Base-by-base conservation (phyloP, 1,284 basidiomycete species). In the Exsudoporus floridanus region DNA sequence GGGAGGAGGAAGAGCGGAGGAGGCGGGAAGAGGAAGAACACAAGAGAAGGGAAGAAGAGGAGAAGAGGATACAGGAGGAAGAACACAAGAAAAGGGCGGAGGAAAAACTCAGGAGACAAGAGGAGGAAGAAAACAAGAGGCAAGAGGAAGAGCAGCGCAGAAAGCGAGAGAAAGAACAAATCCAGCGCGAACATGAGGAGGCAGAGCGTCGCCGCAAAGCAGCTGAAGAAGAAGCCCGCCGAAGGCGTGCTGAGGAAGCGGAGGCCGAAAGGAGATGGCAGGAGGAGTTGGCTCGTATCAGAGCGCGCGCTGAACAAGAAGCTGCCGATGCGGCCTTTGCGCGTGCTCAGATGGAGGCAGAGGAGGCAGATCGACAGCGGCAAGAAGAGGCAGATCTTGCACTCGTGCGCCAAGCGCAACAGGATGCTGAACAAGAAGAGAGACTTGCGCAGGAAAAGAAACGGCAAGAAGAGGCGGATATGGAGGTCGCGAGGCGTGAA, bases 271-370 rank as follows among this genome's bases (percentile, higher is more conserved):
- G 54, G 37, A 58, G 36, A 49, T 69, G 70, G 70, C 59, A 72
- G 43, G 57, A 58, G 23, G 67, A 72, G 36, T n/a, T 70, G 33
- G 50, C 49, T 37, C 67, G 66, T 27, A 70, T 69, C 34, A 66
- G 49, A 43, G 63, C 60, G 25, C 69, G 70, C 13, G 56, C 57
- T 33, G 64, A 69, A 48, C 67, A 69, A 50, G 67, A 69, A 41
- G 70, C 68, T 44, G 69, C 70, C 1, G 67, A 69, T 47, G 67
- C 69, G 34, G 69, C 65, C 18, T 69, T 71, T 49, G 67, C 60
- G 18, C 67, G 67, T 50, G 64, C 67, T 53, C 70, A 69, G 38
- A 64, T 63, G 43, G 70, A 69, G 21, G 70, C 62, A 5, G 69
- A 69, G 14, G 62, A 72, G n/a, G 58, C 51, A 14, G 70, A 72